Conservation (phyloP, 2,329 filamentous ascomycete genomes). For the Pseudogymnoascus sp. region DNA sequence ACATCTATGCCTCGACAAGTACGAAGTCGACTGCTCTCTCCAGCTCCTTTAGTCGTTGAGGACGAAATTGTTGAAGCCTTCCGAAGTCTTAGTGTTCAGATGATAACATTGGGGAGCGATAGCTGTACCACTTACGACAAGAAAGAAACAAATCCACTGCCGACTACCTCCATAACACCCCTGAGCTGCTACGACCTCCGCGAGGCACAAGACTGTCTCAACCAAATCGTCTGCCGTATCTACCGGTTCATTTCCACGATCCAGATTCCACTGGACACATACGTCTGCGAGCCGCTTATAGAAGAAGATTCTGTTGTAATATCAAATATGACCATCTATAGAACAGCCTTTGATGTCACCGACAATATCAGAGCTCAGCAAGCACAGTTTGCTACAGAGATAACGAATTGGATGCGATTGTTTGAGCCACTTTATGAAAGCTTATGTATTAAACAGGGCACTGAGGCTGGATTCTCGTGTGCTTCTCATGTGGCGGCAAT, state of each 20-base stretch:
- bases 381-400: conserved; percentile 16
- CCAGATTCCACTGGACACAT: not conserved
- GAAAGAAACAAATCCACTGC: not conserved
- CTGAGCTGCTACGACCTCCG: conserved; percentile 14
- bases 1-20: not conserved
- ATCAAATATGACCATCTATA: not conserved
- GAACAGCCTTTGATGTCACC: not conserved
- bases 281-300: not conserved
- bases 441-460: not conserved
- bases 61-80: conserved; percentile 21
- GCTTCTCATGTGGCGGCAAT: conserved; percentile 13
- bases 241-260: conserved; percentile 19
- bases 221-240: conserved; percentile 18
- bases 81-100: conserved; percentile 17
- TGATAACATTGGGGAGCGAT: conserved; percentile 11
- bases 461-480: conserved; percentile 12
- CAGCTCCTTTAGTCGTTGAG: conserved; percentile 16
- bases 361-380: conserved; percentile 17
- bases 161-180: conserved; percentile 13
- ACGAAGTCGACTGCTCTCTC: not conserved
- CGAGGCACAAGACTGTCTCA: conserved; percentile 17
- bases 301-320: not conserved
- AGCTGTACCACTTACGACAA: conserved; percentile 11
- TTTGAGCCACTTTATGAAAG: conserved; percentile 17
- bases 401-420: conserved; percentile 17